Evolutionary conservation across 495 filamentous ascomycete genomes (phyloP).

Genomic region (Xylaria castorea): DNA sequence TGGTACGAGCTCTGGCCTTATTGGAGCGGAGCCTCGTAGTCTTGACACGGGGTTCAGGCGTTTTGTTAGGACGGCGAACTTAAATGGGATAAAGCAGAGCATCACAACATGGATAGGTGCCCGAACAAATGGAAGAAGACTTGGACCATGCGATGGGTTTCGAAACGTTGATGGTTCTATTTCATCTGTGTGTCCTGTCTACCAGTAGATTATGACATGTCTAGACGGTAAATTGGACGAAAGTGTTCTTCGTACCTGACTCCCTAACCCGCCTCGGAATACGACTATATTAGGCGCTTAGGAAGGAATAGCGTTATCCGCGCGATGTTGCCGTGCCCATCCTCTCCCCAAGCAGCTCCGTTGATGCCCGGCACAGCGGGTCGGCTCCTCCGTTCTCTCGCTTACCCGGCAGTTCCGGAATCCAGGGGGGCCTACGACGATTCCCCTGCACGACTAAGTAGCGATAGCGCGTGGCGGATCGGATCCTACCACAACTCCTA

Average conservation of each 20-base stretch:
- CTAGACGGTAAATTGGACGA: neutral
- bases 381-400: neutral
- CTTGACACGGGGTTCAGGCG: neutral
- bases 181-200: neutral
- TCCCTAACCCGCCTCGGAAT: neutral
- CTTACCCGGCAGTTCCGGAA: constrained; percentile 3
- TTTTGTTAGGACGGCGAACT: neutral
- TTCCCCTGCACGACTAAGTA: neutral
- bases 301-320: neutral
- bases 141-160: neutral
- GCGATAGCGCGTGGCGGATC: no score
- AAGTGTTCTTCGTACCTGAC: neutral
- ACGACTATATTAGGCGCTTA: no score
- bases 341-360: neutral
- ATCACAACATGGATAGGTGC: constrained; percentile 7
- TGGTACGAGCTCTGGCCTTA: neutral
- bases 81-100: neutral
- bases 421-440: neutral
- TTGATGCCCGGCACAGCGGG: neutral
- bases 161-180: neutral
- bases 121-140: neutral
- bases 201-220: neutral
- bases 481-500: no score
- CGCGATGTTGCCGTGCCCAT: neutral
- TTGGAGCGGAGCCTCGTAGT: neutral